Base-by-base conservation (phyloP, 257 asterid species). In the Knoxia roxburghii region DNA sequence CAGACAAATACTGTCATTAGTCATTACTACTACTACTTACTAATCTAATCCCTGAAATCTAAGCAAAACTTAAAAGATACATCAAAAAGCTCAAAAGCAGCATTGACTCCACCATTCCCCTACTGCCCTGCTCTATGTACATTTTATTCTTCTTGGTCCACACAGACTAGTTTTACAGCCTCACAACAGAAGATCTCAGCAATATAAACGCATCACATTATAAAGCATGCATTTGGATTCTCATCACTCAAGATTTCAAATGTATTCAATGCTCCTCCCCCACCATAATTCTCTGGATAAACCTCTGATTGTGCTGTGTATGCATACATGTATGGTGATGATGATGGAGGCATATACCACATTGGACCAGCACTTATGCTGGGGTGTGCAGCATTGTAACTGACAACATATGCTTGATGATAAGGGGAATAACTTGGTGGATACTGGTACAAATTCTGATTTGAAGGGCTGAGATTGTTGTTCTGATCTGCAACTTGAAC, bases 241-340 rank as follows among this genome's bases (percentile, higher is more conserved):
- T 87, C 97, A 50, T 90, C 95, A 27, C 97, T 90, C 83, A 90
- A 61, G 64, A 86, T 64, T 75, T 79, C 91, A 69, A 90, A 83
- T n/a, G 90, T 71, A 75, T 77, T 90, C 84, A 80, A 77, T 70
- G 77, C 53, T 3, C n/a, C 14, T 5, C 37, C 24, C 30, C n/a
- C 82, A 23, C 76, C 56, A 29, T 78, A 41, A 30, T 69, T 72
- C 74, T 21, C 78, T 12, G 68, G 66, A 46, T 68, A 68, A 40
- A 65, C 75, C 70, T 82, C 94, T 0, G 79, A 56, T 8, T 60
- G 77, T 20, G 73, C 63, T 20, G 77, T 62, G 35, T 68, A 61
- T 7, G 74, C 75, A 37, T 66, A 81, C 67, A 64, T 57, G 69
- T 81, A 76, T 23, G 86, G 83, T 35, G 93, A 76, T 23, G 86